Conservation (phyloP, 2,329 filamentous ascomycete species). For the Akanthomyces uredinophilus region DNA sequence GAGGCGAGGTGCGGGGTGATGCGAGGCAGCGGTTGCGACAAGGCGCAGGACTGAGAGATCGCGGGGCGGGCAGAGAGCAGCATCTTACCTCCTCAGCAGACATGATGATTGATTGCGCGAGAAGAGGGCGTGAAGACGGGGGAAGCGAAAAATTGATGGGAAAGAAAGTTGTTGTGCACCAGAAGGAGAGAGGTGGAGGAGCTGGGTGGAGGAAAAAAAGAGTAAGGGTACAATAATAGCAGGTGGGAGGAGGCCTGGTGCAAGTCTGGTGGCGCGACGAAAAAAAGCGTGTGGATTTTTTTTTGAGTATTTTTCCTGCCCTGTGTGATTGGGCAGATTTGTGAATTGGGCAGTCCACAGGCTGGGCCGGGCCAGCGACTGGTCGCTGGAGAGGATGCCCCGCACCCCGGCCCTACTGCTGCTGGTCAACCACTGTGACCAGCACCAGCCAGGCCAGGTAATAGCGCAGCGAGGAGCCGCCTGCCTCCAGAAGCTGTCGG, state of each 20-base stretch:
- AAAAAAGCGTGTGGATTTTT: constrained; percentile 34
- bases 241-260: constrained; percentile 8
- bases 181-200: constrained; percentile 21
- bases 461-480: not conserved
- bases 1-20: constrained; percentile 44
- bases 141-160: constrained; percentile 20
- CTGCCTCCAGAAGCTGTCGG: too few relatives aligned
- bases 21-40: constrained; percentile 18
- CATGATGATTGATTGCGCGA: constrained; percentile 50
- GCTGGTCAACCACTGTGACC: not conserved
- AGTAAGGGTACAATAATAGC: constrained; percentile 20
- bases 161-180: constrained; percentile 15
- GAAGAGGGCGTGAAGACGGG: constrained; percentile 27
- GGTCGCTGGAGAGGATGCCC: constrained; percentile 2
- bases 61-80: constrained; percentile 20
- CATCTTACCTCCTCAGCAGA: constrained; percentile 49
- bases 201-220: constrained; percentile 23
- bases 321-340: constrained; percentile 31
- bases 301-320: constrained; percentile 22
- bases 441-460: too few relatives aligned
- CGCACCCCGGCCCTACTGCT: not conserved
- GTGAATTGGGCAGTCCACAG: constrained; percentile 1
- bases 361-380: not conserved
- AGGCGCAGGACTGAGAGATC: constrained; percentile 15
- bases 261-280: constrained; percentile 25